Evolutionary conservation across 2,329 filamentous ascomycete species (phyloP), one percentile per base, ranked within the genome.

Genomic region (Capronia coronata): DNA sequence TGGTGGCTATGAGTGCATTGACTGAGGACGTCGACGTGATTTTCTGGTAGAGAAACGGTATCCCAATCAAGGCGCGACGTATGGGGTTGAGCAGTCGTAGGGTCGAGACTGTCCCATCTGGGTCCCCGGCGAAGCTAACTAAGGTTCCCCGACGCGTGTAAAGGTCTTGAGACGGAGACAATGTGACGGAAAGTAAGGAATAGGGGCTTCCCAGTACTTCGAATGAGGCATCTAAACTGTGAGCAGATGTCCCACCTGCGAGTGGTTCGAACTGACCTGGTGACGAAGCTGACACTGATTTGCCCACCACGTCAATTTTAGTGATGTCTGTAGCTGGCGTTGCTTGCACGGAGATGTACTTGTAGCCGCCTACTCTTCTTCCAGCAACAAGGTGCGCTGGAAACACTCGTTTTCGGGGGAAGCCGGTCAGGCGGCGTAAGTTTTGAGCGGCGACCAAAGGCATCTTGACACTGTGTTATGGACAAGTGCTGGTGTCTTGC

Each of bases 61-160:
- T 85, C 58, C 90, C 88, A 22, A 94, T 78, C 41, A 83, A 69
- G 19, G 85, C 84, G 67, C 93, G 82, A 51, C 83, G 79, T 63
- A 95, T 77, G 13, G 93, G 93, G 52, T 89, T 85, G 48, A 97
- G 80, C 44, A 96, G 69, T 38, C 89, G 90, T 51, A 98, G 78
- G 0, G 88, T 94, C 1, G 93, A 97, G 68, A 94, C 79, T 10
- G 56, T 56, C 77, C 94, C 94, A 65, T 96, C 88, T 49, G 87
- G 77, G 67, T 94, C 91, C 59, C 93, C 93, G 7, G 51, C 48
- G 46, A 53, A 53, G n/a, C 43, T 49, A 46, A 97, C 87, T 43
- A 98, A 75, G 1, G 91, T 95, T 46, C 94, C 94, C 62, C 89
- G 82, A 60, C 91, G 80, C 18, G 93, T 96, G 69, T 93, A 96